phyloP scores from a whole-genome alignment of 2,329 filamentous ascomycete species.

The Cercospora sesami region DNA sequence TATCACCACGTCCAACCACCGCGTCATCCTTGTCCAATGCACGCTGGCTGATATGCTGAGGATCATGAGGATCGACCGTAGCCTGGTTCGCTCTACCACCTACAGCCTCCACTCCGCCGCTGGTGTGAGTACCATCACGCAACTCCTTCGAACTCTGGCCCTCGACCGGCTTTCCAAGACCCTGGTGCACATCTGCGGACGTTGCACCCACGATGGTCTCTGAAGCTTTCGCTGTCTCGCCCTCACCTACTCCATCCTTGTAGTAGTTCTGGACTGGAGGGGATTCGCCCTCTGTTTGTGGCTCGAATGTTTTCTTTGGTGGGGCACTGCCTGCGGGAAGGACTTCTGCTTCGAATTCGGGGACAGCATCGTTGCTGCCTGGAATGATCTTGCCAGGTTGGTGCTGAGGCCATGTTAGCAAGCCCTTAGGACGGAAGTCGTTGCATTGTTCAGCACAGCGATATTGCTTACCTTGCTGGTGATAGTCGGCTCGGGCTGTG shows the following conservation, averaged over 20 bases:
- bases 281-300: constrained; percentile 43
- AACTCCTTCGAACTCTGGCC: constrained; percentile 53
- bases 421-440: not conserved
- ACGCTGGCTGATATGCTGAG: constrained; percentile 41
- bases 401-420: constrained; percentile 51
- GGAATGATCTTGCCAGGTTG: constrained; percentile 59
- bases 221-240: constrained; percentile 45
- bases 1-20: constrained; percentile 37
- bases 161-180: constrained; percentile 54
- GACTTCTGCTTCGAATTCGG: constrained; percentile 64
- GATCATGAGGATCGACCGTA: constrained; percentile 37
- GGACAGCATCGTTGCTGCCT: constrained; percentile 56
- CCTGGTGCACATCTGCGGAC: constrained; percentile 55
- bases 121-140: constrained; percentile 46
- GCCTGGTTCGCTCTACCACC: constrained; percentile 36
- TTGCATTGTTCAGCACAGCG: not conserved
- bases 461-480: constrained; percentile 6
- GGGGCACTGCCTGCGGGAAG: constrained; percentile 66
- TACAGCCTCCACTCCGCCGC: constrained; percentile 44
- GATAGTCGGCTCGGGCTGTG: constrained; percentile 12
- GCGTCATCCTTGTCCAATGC: constrained; percentile 42
- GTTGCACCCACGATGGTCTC: constrained; percentile 55
- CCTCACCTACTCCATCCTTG: constrained; percentile 45
- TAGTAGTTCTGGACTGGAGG: constrained; percentile 45
- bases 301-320: constrained; percentile 45